A percentile compares a stretch with the other conserved stretches of the same genome.
phyloP scores from a whole-genome alignment of 2,329 filamentous ascomycete species.

The Exserohilum rostratum region DNA sequence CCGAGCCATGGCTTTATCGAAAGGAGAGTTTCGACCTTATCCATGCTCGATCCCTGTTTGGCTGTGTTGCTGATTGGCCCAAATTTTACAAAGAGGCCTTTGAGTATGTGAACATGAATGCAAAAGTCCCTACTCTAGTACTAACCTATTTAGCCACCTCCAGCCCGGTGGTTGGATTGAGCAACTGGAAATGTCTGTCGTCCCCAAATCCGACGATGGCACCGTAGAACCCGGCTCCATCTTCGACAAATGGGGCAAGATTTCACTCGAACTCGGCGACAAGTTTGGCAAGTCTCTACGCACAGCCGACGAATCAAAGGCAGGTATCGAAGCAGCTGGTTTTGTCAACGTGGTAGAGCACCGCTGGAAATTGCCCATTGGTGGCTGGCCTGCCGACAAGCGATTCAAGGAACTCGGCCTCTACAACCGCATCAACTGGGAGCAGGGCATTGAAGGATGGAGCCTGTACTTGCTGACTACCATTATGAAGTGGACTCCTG shows the following conservation, averaged over 20 bases:
- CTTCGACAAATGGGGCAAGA: constrained; percentile 34
- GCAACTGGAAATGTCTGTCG: constrained; percentile 34
- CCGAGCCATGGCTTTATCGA: constrained; percentile 38
- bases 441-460: constrained; percentile 39
- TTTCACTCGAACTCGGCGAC: constrained; percentile 35
- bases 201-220: constrained; percentile 37
- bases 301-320: constrained; percentile 47
- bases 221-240: constrained; percentile 24
- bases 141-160: constrained; percentile 21
- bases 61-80: constrained; percentile 31
- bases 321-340: constrained; percentile 58
- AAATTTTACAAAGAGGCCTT: constrained; percentile 27
- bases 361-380: constrained; percentile 45
- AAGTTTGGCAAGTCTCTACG: constrained; percentile 44
- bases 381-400: constrained; percentile 38
- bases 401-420: constrained; percentile 59
- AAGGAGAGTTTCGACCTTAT: constrained; percentile 32
- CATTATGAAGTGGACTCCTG: constrained; percentile 47
- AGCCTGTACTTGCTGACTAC: constrained; percentile 29
- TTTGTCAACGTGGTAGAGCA: constrained; percentile 60
- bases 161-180: constrained; percentile 41
- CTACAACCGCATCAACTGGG: constrained; percentile 35
- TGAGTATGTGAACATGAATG: constrained; percentile 20
- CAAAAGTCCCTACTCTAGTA: background rate
- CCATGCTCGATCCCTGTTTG: constrained; percentile 25